Evolutionary conservation across 768 basidiomycete genomes (phyloP).

Genomic region (Austroboletus festivus): DNA sequence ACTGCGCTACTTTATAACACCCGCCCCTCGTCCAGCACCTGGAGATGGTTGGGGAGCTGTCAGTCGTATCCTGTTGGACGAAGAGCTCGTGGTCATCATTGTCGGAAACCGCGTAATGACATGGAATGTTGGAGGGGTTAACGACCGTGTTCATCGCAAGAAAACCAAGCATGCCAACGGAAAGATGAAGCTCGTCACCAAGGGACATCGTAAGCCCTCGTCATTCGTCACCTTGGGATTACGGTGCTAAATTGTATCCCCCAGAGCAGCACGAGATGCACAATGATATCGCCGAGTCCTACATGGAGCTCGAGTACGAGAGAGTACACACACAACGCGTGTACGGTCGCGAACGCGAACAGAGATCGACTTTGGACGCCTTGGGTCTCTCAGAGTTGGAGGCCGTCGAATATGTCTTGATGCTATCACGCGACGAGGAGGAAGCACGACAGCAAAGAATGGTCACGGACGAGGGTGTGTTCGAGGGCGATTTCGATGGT

Average conservation of each 20-base stretch:
- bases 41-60: too few species aligned
- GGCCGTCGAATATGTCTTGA: slow-evolving; percentile 75
- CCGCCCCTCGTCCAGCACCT: too few species aligned
- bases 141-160: slow-evolving; percentile 25
- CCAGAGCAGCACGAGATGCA: slow-evolving; percentile 64
- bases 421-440: slow-evolving; percentile 82
- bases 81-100: slow-evolving; percentile 53
- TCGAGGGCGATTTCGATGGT: slow-evolving; percentile 46
- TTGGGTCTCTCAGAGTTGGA: slow-evolving; percentile 73
- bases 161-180: slow-evolving; percentile 31
- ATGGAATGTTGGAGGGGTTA: slow-evolving; percentile 59
- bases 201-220: slow-evolving; percentile 44
- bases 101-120: slow-evolving; percentile 62
- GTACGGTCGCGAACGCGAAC: slow-evolving; percentile 53
- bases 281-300: slow-evolving; percentile 60
- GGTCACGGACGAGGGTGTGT: slow-evolving; percentile 50
- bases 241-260: not conserved
- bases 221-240: not conserved
- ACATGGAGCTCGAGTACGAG: slow-evolving; percentile 50
- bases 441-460: slow-evolving; percentile 13
- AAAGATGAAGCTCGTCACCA: slow-evolving; percentile 33
- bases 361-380: slow-evolving; percentile 51
- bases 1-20: too few species aligned
- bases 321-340: slow-evolving; percentile 33
- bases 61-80: too few species aligned